phyloP scores from a whole-genome alignment of 2,329 filamentous ascomycete genomes.

The Ophiocordyceps robertsii region DNA sequence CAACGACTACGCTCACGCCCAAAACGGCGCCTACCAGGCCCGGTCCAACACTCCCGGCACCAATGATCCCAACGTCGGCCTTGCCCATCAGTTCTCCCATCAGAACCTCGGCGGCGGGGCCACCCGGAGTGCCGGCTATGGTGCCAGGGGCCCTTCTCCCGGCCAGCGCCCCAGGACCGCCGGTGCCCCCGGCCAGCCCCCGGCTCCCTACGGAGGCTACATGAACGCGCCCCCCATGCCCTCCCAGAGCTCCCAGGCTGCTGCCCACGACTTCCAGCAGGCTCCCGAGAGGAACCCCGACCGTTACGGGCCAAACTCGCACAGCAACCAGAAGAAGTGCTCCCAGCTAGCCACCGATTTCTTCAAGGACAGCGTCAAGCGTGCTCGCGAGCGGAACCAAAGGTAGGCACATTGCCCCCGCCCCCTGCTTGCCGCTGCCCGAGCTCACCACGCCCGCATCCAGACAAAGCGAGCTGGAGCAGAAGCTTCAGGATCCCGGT shows the following conservation, averaged over 20 bases:
- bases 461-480: conserved; percentile 86
- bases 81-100: conserved; percentile 93
- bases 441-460: conserved; percentile 1
- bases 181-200: conserved; percentile 51
- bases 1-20: conserved; percentile 38
- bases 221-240: conserved; percentile 53
- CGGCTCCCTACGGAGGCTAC: conserved; percentile 49
- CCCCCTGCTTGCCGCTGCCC: background rate
- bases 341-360: conserved; percentile 69
- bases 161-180: conserved; percentile 73
- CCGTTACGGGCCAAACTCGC: conserved; percentile 50
- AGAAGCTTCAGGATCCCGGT: conserved; percentile 64
- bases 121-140: conserved; percentile 52
- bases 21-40: conserved; percentile 31
- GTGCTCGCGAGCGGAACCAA: conserved; percentile 87
- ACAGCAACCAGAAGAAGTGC: conserved; percentile 60
- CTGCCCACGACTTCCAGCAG: conserved; percentile 51
- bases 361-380: conserved; percentile 97
- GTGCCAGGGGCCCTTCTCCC: conserved; percentile 52
- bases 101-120: conserved; percentile 69
- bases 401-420: conserved; percentile 41
- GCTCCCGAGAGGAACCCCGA: conserved; percentile 81
- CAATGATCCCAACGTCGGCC: conserved; percentile 77
- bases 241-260: conserved; percentile 40
- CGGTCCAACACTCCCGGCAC: conserved; percentile 45